A percentile compares a stretch with the other conserved stretches of the same genome.
Conservation (phyloP, 106 monocot species). For the Cymbidium sinense region DNA sequence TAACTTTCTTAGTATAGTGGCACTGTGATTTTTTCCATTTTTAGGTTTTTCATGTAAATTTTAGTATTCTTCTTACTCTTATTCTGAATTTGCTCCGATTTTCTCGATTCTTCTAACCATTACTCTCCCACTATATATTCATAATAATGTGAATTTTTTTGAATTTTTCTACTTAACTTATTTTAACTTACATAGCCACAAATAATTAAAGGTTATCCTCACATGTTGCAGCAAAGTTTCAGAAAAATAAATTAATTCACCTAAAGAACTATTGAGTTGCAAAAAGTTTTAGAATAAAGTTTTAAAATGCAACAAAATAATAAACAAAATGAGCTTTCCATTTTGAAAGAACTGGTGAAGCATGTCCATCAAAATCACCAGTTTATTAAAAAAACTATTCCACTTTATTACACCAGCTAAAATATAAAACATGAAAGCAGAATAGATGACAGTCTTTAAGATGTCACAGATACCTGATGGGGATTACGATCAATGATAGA, state of each 20-base stretch:
- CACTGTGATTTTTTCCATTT: no score
- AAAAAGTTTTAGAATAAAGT: not conserved
- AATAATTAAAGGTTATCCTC: not conserved
- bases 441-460: not conserved
- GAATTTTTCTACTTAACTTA: no score
- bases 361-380: not conserved
- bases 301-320: not conserved
- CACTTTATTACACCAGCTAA: not conserved
- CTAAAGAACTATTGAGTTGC: not conserved
- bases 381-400: not conserved
- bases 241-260: not conserved
- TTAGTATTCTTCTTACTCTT: no score
- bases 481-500: constrained; percentile 93
- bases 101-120: no score
- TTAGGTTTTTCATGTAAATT: no score
- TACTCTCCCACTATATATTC: no score
- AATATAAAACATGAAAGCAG: not conserved
- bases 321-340: not conserved
- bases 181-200: not conserved
- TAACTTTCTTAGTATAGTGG: no score
- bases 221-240: not conserved
- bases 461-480: constrained; percentile 56
- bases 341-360: not conserved
- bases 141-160: no score
- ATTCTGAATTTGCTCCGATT: no score